Base-by-base conservation (phyloP, 305 asterid species). In the Fraxinus albicans region DNA sequence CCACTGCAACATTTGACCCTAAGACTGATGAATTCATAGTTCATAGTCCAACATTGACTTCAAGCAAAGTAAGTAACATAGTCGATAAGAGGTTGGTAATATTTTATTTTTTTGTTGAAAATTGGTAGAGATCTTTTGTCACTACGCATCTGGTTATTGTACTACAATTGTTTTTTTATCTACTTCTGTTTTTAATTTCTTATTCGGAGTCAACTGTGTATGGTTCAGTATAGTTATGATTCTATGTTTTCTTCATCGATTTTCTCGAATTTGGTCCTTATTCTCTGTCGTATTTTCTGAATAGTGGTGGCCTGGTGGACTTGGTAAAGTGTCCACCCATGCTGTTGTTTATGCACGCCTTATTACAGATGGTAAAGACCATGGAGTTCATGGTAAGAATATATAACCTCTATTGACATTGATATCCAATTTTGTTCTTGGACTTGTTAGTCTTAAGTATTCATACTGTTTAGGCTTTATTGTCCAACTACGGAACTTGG, bases 241-340 rank as follows among this genome's bases (percentile, higher is more conserved):
- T 31, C 23, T 63, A 5, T 12, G 72, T 79, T 40, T 79, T 23
- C 15, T 53, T 75, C 82, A 29, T 81, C 40, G 69, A 33, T 17
- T 73, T 69, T 25, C 78, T 67, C 79, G 19, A 10, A 77, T 83
- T 13, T 2, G 4, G 75, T 55, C 47, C 79, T 81, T 74, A 34
- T 84, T 81, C 63, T 72, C 70, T 75, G 77, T 38, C 74, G 78
- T 86, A 36, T 75, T 58, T 82, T 78, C 55, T 84, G 35, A 82
- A 63, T 82, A 96, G 99, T 95, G 99, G 99, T 96, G 99, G 99
- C 99, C 99, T 65, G 99, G 99, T 79, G 99, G 99, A 82, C 90
- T 96, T 87, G 99, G 98, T 69, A 96, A 96, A 91, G 91, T 95
- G 79, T 92, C 99, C 58, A 96, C 98, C 33, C 98, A 96, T 90